Evolutionary conservation across 352 stramenopile species (phyloP).

Genomic region (Phytopythium oedochilum): DNA sequence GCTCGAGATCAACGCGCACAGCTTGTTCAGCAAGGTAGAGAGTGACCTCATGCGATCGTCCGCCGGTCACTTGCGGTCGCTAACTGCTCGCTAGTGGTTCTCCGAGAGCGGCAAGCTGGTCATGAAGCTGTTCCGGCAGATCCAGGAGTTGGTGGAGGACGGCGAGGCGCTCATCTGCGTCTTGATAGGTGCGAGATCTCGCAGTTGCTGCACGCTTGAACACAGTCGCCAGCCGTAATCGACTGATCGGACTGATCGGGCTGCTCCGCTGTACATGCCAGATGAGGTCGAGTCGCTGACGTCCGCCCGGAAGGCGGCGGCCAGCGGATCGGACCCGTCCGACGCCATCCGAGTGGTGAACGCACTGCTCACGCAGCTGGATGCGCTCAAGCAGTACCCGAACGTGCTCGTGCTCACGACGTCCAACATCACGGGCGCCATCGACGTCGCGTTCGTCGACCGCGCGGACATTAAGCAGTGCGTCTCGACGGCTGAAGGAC

Average conservation of each 20-base stretch:
- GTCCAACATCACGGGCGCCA: conserved; percentile 90
- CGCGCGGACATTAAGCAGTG: conserved; percentile 92
- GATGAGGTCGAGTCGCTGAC: conserved; percentile 93
- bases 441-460: conserved; percentile 92
- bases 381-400: conserved; percentile 70
- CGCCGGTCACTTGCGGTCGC: background rate
- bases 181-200: conserved; percentile 65
- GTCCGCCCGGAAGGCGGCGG: conserved; percentile 60
- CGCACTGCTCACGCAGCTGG: conserved; percentile 87
- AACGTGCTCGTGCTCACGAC: conserved; percentile 94
- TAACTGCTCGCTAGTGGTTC: conserved; percentile 80
- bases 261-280: conserved; percentile 7
- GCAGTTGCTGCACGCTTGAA: background rate
- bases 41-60: background rate
- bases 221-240: too few relatives aligned
- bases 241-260: background rate
- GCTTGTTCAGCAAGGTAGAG: conserved; percentile 84
- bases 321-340: conserved; percentile 80
- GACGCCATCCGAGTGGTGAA: conserved; percentile 92
- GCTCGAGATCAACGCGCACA: conserved; percentile 92
- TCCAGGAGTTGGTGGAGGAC: conserved; percentile 89
- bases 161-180: conserved; percentile 87
- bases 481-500: too few relatives aligned
- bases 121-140: conserved; percentile 89
- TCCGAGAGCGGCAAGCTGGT: conserved; percentile 93